These are phyloP conservation scores for Vigna nakashimae DNA, from an alignment of 306 rosid species.

Conservation along the genomic window DNA sequence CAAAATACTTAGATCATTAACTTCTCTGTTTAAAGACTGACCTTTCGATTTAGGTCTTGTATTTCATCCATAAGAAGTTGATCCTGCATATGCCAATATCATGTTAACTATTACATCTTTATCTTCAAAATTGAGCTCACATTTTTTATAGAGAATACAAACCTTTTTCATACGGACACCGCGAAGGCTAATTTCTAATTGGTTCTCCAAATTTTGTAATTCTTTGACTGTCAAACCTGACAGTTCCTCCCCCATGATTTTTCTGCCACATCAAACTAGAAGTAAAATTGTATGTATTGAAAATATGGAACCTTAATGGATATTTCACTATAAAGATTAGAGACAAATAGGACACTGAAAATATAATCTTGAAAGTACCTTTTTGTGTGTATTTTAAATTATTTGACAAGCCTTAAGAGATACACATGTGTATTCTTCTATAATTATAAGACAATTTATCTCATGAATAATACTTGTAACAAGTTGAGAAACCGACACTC, in stretches of 20 bases:
- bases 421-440: not conserved
- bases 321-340: conserved; percentile 18
- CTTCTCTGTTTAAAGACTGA: conserved; percentile 51
- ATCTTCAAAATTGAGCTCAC: conserved; percentile 19
- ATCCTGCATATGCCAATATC: conserved; percentile 60
- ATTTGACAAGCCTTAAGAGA: not conserved
- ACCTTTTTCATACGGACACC: conserved; percentile 89
- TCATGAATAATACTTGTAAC: not conserved
- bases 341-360: conserved; percentile 28
- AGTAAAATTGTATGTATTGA: conserved; percentile 27
- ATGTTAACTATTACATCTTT: conserved; percentile 23
- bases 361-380: conserved; percentile 12
- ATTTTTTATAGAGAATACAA: conserved; percentile 9
- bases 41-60: conserved; percentile 87
- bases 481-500: not conserved
- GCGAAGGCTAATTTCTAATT: conserved; percentile 78
- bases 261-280: conserved; percentile 55
- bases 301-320: conserved; percentile 23
- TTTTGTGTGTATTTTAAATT: not conserved
- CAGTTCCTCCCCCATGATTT: conserved; percentile 93
- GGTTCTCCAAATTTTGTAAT: conserved; percentile 72
- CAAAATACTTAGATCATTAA: conserved; percentile 28
- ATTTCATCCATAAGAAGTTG: conserved; percentile 78
- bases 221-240: conserved; percentile 75
- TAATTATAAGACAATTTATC: conserved; percentile 1